Conservation (phyloP, 805 yeast species). For the Vanderwaltozyma tropicalis region DNA sequence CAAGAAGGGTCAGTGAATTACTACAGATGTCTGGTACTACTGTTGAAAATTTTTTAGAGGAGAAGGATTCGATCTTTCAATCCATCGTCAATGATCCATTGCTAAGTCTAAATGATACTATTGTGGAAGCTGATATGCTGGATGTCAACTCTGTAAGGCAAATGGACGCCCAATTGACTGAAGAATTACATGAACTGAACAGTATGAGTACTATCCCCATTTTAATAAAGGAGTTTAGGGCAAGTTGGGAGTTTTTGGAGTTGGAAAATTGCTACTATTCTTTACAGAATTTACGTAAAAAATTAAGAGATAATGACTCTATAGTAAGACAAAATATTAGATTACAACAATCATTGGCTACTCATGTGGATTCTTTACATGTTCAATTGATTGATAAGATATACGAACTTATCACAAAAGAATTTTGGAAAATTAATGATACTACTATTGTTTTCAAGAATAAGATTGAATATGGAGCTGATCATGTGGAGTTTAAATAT, state of each 20-base stretch:
- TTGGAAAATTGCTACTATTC: constrained; percentile 28
- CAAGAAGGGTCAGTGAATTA: too few relatives aligned
- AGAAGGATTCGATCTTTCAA: not conserved
- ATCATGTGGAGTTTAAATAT: constrained; percentile 12
- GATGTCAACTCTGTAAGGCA: constrained; percentile 5
- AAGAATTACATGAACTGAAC: constrained; percentile 13
- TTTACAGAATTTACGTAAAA: constrained; percentile 17
- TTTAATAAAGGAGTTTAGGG: constrained; percentile 21
- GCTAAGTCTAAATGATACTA: not conserved
- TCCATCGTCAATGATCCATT: constrained; percentile 1
- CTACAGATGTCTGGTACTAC: not conserved
- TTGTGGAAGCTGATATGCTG: not conserved
- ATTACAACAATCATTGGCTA: constrained; percentile 20
- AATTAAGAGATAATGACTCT: constrained; percentile 10
- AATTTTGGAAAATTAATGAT: constrained; percentile 18
- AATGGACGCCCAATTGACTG: constrained; percentile 12
- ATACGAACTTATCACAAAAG: constrained; percentile 8
- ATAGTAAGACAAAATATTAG: constrained; percentile 16
- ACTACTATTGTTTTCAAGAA: constrained; percentile 9
- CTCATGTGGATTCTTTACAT: constrained; percentile 22
- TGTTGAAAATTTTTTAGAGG: not conserved
- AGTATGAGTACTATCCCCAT: constrained; percentile 13
- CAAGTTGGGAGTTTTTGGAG: constrained; percentile 20
- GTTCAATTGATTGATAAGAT: constrained; percentile 12
- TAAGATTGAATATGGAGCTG: constrained; percentile 5